Base-by-base conservation (phyloP, 192 early-diverging fungal species). In the Borealophlyctis nickersoniae region DNA sequence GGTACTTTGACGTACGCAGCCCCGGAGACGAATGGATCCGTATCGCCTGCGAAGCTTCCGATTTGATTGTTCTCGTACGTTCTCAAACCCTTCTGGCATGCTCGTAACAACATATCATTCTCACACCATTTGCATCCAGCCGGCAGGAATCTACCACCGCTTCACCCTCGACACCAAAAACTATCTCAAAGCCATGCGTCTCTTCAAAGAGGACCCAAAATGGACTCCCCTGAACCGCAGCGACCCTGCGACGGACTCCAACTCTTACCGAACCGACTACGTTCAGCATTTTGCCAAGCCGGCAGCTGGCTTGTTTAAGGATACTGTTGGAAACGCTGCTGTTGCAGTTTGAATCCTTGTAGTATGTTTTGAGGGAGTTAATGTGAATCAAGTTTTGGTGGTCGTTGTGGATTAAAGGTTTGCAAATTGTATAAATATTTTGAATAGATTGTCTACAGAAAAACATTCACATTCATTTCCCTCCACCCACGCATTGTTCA, bases 61-160 rank as follows among this genome's bases (percentile, higher is more conserved):
- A 97, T 64, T 62, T 96, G 82, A 82, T 98, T 51, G 81, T 98
- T 45, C 72, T 98, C 69, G 88, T 89, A 70, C 23, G 58, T 62
- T 14, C 29, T 49, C 5, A 19, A 29, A 31, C 13, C 39, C 30
- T 11, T 58, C 26, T n/a, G 26, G 39, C 0, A 59, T 52, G 26
- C n/a, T n/a, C n/a, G n/a, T n/a, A n/a, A n/a, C n/a, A n/a, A n/a
- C n/a, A n/a, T n/a, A n/a, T n/a, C n/a, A n/a, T n/a, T n/a, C n/a
- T n/a, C n/a, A n/a, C n/a, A n/a, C n/a, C n/a, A n/a, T n/a, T n/a
- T n/a, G n/a, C 56, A 49, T 3, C 5, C 68, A 89, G 78, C 95
- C 95, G 0, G 89, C 92, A 24, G 95, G 94, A 36, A 91, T 94
- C 66, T 98, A 96, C 70, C 96, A 98, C 72, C 88, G 96, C 52